Evolutionary conservation across 2,329 filamentous ascomycete genomes (phyloP), one percentile per base, ranked within the genome.

Genomic region (Anisogramma anomala): DNA sequence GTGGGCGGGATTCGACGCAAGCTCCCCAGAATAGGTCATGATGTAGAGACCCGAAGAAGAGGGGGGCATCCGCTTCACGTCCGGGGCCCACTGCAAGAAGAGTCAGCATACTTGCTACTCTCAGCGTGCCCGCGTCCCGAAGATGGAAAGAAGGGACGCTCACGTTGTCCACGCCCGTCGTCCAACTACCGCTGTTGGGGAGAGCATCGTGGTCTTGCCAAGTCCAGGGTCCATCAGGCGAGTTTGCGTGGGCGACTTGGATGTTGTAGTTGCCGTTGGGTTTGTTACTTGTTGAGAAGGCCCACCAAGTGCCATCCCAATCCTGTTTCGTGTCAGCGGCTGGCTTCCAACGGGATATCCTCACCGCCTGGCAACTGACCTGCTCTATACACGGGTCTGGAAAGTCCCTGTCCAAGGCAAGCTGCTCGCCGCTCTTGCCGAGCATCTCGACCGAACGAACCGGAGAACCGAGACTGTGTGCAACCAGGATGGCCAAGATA

Each of bases 1-100:
- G 35, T 62, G 58, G 6, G 50, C 50, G 2, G 58, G 48, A 27
- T 53, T 53, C 17, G 52, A 54, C 10, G 59, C 63, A 28, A 63
- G 59, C 49, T 67, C 58, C 14, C 68, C 74, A 2, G 68, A 66
- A 55, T 74, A 79, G 58, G 78, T 78, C 60, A 80, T 66, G 31
- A 78, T 65, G 53, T 73, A 79, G 18, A 25, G 26, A 17, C 42
- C 33, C 6, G 39, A 15, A n/a, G 56, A 63, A 17, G 68, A 70
- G 39, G 63, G 55, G 23, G 49, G 59, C 28, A 76, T 57, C 39
- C 58, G 57, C 13, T 67, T 61, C 8, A 81, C 71, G 52, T 79
- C 75, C 8, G 77, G 77, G 0, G 77, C 77, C 74, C 75, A 81
- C 22, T 23, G 22, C 22, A 5, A 23, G 6, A 23, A 6, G 22